Base-by-base conservation (phyloP, 2,329 filamentous ascomycete genomes). In the Diplodia scrobiculata region DNA sequence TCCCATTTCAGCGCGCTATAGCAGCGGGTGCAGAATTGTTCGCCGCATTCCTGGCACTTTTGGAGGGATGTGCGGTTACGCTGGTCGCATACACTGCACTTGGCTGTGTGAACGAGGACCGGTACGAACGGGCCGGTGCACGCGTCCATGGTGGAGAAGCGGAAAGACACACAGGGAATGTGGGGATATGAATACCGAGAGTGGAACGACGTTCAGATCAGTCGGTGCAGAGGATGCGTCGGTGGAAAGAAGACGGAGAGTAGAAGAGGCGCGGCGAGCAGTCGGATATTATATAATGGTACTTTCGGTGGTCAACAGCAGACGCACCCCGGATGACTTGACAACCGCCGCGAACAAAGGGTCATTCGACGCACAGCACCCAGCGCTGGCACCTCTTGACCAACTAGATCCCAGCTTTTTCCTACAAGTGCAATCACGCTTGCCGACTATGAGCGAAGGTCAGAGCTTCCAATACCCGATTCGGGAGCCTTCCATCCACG, bases 51-150 rank as follows among this genome's bases (percentile, higher is more conserved):
- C 2, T 71, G 72, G 52, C 76, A 78, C 21, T 75, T 73, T 2
- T 71, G 69, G 71, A 78, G 74, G 1, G 66, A 70, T 11, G 69
- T 69, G 51, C 66, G 71, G 51, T 77, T 77, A 14, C 75, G 73
- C 50, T 69, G 55, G 55, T 78, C 75, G 68, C 76, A 78, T 17
- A 71, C 70, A 2, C 73, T 73, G 60, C 76, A 78, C 62, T 77
- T 78, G n/a, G 76, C 75, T 0, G 76, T 78, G 53, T 75, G 75
- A 7, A 77, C 73, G 0, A 48, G 68, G 29, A 77, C 68, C 10
- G 63, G 59, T 0, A 29, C 63, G 64, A 75, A 72, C 67, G 72
- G 60, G 17, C 69, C 25, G 25, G 70, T 63, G 70, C 60, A 63
- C 27, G 21, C 34, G 34, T 36, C 21, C 60, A 63, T 63, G 5